Percentiles rank a stretch among this genome's conserved stretches.
Evolutionary conservation across 2,329 filamentous ascomycete genomes (phyloP).

Genomic region (Alternaria alternata): DNA sequence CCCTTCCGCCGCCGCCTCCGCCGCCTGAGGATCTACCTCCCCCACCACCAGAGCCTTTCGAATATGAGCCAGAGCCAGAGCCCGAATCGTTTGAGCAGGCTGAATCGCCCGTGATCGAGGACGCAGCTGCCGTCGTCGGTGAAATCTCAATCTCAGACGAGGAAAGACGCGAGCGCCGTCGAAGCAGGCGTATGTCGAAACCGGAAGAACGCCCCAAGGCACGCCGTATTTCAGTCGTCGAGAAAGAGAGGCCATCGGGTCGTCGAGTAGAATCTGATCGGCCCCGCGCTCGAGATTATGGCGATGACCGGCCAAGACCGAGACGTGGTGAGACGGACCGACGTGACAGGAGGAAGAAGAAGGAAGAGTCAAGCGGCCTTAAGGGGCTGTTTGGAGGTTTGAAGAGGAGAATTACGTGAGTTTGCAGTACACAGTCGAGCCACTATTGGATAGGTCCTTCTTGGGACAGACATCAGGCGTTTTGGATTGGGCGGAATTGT

Average conservation of each 20-base stretch:
- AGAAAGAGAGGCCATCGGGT: slow-evolving; percentile 41
- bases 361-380: slow-evolving; percentile 39
- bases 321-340: slow-evolving; percentile 39
- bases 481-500: slow-evolving; percentile 18
- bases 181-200: slow-evolving; percentile 35
- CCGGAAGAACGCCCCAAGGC: slow-evolving; percentile 42
- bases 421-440: slow-evolving; percentile 2
- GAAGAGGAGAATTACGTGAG: slow-evolving; percentile 39
- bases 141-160: slow-evolving; percentile 38
- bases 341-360: slow-evolving; percentile 36
- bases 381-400: slow-evolving; percentile 45
- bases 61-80: slow-evolving; percentile 25
- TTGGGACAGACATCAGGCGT: slow-evolving; percentile 16
- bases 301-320: slow-evolving; percentile 34
- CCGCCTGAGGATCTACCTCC: slow-evolving; percentile 29
- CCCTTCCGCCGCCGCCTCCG: slow-evolving; percentile 19
- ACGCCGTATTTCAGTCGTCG: slow-evolving; percentile 42
- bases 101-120: slow-evolving; percentile 32
- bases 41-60: slow-evolving; percentile 31
- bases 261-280: slow-evolving; percentile 42
- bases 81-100: slow-evolving; percentile 17
- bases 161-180: slow-evolving; percentile 39
- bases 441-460: slow-evolving; percentile 12
- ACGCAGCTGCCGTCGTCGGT: slow-evolving; percentile 37
- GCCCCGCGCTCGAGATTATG: slow-evolving; percentile 30